Conservation (phyloP, 495 filamentous ascomycete genomes). For the Friedmanniomyces simplex region DNA sequence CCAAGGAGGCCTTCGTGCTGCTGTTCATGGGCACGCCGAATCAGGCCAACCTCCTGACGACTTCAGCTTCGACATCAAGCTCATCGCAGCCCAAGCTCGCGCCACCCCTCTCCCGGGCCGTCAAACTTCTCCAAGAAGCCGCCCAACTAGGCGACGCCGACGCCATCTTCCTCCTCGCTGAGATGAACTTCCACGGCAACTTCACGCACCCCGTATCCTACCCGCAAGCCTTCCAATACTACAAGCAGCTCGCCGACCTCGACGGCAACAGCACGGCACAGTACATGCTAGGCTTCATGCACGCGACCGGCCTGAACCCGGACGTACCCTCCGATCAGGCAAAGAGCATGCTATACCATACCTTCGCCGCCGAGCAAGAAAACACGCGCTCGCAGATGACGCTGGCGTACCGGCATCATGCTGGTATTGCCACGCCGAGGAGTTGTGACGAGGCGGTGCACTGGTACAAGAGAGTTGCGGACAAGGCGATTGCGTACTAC, state of each 20-base stretch:
- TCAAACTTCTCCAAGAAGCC: conserved; percentile 64
- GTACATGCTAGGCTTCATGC: conserved; percentile 93
- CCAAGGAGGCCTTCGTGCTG: conserved; percentile 35
- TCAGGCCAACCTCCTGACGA: conserved; percentile 24
- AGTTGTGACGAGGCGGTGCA: conserved; percentile 75
- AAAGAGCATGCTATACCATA: conserved; percentile 85
- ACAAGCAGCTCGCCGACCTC: conserved; percentile 62
- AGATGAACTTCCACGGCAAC: conserved; percentile 96
- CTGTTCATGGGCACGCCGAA: conserved; percentile 37
- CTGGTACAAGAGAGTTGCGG: conserved; percentile 88
- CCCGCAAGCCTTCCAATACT: conserved; percentile 68
- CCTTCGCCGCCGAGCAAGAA: conserved; percentile 78
- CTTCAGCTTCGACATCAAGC: conserved; percentile 17
- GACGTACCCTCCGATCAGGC: conserved; percentile 82
- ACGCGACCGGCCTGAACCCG: conserved; percentile 81
- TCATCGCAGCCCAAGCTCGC: conserved; percentile 24
- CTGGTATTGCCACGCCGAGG: conserved; percentile 72
- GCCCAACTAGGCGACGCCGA: conserved; percentile 69
- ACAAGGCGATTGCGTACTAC: conserved; percentile 80
- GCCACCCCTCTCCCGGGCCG: conserved; percentile 40
- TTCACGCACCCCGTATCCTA: conserved; percentile 82
- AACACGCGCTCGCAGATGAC: conserved; percentile 90
- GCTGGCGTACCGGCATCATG: conserved; percentile 73
- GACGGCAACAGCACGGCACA: conserved; percentile 86
- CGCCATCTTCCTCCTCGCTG: conserved; percentile 80